Evolutionary conservation across 306 rosid genomes (phyloP), one percentile per base, ranked within the genome.

Genomic region (Pachyrhizus erosus): DNA sequence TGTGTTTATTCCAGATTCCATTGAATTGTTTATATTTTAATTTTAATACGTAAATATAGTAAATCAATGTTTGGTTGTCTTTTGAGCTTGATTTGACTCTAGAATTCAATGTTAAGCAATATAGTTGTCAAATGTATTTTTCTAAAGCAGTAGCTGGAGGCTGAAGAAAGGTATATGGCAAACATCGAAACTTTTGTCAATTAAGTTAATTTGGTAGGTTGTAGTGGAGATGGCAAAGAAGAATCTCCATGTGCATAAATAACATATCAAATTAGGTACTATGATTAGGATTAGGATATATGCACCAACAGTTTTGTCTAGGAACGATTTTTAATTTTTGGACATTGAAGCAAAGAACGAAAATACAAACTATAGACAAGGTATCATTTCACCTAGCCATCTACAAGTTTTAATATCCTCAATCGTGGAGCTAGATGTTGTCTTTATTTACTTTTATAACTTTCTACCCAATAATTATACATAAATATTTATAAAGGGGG

Each of bases 131-230:
- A n/a, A n/a, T n/a, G n/a, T n/a, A n/a, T 78, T 75, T 54, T 51
- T 21, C 62, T 34, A 26, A 80, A 33, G 73, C 75, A 52, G 66
- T 69, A 48, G 86, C 81, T 77, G 84, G 52, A 86, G 45, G 84
- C 23, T 29, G 78, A 86, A 82, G 88, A 57, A 82, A 86, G 37
- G 86, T 45, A 86, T 66, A 66, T 33, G 72, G 10, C 29, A 23
- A 80, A 20, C n/a, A n/a, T 71, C 43, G 23, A 85, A 81, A 81
- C 82, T 51, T 84, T 75, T 52, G 24, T 12, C 12, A 69, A 24
- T 23, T 21, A 31, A 52, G 83, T 82, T 52, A 52, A 23, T 15
- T 24, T 76, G 72, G 51, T 70, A 23, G 79, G 37, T 20, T 70
- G 65, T 60, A 81, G 73, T 62, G 14, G 58, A 71, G 70, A 49